Base-by-base conservation (phyloP, 176 grass and related monocot species). In the Echinochloa phyllopogon region DNA sequence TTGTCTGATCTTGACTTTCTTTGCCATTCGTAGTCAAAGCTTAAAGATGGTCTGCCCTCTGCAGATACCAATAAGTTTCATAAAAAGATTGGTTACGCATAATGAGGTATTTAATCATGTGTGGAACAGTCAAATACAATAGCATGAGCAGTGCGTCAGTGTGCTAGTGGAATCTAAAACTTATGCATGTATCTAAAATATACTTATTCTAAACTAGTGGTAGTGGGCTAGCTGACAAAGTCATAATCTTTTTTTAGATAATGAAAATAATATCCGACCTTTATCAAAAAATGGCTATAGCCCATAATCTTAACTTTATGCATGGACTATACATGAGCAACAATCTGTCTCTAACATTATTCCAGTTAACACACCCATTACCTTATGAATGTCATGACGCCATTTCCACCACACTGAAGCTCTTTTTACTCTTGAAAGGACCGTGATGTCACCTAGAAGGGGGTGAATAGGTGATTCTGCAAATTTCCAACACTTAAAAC, bases 291-390 rank as follows among this genome's bases (percentile, higher is more conserved):
- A n/a, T n/a, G n/a, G n/a, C n/a, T n/a, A n/a, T n/a, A n/a, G n/a
- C n/a, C 47, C 15, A 42, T 24, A 47, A 33, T 72, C 72, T 51
- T 55, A 65, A 40, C 15, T 66, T 66, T 84, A 66, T 66, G 71
- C 37, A 45, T 76, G 59, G 68, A 49, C 33, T 50, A 69, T 69
- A 55, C 38, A 85, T 85, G 11, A 8, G 0, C 37, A 58, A 59
- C 11, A 77, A 39, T 39, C 13, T 39, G 10, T 18, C 12, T 24
- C 11, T 8, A 11, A 25, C 24, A 72, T 49, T 16, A 7, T 49
- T 45, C 14, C 20, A 72, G 6, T 66, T 65, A 41, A 4, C 3
- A 39, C 18, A 41, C 36, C 33, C 27, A 17, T 1, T 1, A 14
- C 17, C 17, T 65, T 12, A 17, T 14, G 1, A 12, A 38, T 37